Evolutionary conservation across 169 alveolate genomes (phyloP).

Genomic region (Cryptosporidium meleagridis): DNA sequence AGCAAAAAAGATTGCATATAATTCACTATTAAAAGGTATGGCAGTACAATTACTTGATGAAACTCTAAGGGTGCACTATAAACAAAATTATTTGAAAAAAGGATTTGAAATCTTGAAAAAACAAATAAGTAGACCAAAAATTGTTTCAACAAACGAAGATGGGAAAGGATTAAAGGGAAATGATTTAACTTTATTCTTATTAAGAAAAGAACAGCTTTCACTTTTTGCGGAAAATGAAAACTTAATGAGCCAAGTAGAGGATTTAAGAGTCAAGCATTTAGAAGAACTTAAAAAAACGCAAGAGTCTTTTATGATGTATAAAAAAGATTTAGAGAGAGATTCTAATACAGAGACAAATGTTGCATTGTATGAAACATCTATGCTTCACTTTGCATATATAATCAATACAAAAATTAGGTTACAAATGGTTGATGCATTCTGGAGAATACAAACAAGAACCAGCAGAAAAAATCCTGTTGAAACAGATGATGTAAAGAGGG

Average conservation of each 20-base stretch:
- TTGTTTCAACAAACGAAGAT: slow-evolving; percentile 9
- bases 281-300: slow-evolving; percentile 61
- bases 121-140: slow-evolving; percentile 22
- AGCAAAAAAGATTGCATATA: slow-evolving; percentile 70
- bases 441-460: neutral
- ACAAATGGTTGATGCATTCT: slow-evolving; percentile 50
- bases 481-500: slow-evolving; percentile 22
- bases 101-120: slow-evolving; percentile 45
- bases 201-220: slow-evolving; percentile 65
- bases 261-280: slow-evolving; percentile 56
- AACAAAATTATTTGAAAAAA: slow-evolving; percentile 17
- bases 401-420: slow-evolving; percentile 31
- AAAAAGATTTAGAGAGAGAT: slow-evolving; percentile 26
- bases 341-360: slow-evolving; percentile 26
- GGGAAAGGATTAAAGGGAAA: slow-evolving; percentile 53
- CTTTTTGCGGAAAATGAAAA: slow-evolving; percentile 68
- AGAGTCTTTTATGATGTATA: slow-evolving; percentile 69
- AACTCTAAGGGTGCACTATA: slow-evolving; percentile 28
- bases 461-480: neutral
- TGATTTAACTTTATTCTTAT: slow-evolving; percentile 23
- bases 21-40: slow-evolving; percentile 50
- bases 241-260: slow-evolving; percentile 39
- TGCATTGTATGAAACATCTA: slow-evolving; percentile 43
- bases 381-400: slow-evolving; percentile 36
- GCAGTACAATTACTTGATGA: slow-evolving; percentile 61